phyloP scores from a whole-genome alignment of 169 alveolate genomes.

The Eimeria praecox region DNA sequence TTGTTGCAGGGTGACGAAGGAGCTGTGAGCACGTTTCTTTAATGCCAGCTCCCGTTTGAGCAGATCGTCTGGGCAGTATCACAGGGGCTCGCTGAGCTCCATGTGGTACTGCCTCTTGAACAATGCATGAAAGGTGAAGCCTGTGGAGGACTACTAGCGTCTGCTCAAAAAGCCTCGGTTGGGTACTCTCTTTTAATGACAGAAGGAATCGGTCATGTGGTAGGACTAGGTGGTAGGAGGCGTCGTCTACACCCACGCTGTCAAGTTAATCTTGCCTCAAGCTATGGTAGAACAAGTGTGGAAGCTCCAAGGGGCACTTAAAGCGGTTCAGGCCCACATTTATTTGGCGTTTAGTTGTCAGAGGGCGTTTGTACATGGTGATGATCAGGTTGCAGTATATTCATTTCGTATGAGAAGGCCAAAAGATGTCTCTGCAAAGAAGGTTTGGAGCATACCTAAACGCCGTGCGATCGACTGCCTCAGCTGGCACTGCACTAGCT shows the following conservation, averaged over 20 bases:
- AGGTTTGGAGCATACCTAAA: background rate
- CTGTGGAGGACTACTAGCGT: conserved; percentile 5
- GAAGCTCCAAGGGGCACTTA: background rate
- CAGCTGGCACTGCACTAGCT: background rate
- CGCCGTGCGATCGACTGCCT: background rate
- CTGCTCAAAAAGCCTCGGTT: background rate
- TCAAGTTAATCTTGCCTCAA: background rate
- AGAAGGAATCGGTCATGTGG: background rate
- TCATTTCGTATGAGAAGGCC: background rate
- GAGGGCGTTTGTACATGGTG: background rate
- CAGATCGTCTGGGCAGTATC: background rate
- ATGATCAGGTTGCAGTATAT: background rate
- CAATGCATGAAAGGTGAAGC: background rate
- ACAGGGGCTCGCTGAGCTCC: background rate
- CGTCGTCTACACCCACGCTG: background rate
- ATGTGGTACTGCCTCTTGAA: background rate
- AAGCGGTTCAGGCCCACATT: background rate
- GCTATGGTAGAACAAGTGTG: background rate
- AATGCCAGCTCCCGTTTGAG: background rate
- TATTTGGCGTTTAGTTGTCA: background rate
- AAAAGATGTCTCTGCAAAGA: background rate
- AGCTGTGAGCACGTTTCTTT: background rate
- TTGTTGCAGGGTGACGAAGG: background rate
- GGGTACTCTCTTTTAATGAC: background rate
- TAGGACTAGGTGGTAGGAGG: background rate